phyloP scores from a whole-genome alignment of 2,329 filamentous ascomycete genomes.

The Raffaelea arxii region DNA sequence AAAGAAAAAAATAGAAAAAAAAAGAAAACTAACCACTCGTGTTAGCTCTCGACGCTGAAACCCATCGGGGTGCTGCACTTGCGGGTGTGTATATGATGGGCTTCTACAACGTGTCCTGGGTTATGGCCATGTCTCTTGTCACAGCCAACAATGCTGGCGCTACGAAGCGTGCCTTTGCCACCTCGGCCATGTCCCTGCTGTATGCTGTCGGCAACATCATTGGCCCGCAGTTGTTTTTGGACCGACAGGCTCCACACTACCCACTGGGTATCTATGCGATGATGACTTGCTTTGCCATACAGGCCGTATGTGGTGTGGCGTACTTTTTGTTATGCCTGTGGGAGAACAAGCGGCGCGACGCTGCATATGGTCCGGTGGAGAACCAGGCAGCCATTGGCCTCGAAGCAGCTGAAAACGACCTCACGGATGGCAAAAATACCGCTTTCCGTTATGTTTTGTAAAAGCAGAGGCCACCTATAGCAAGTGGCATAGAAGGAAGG shows the following conservation, averaged over 20 bases:
- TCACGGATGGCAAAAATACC: not conserved
- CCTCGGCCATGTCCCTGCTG: not conserved
- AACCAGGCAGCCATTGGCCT: not conserved
- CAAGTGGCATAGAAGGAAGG: no score
- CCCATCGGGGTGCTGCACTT: not conserved
- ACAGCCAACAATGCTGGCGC: conserved; percentile 1
- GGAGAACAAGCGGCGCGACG: not conserved
- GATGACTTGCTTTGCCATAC: not conserved
- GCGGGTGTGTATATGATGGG: not conserved
- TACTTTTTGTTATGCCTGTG: not conserved
- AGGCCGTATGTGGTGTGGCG: not conserved
- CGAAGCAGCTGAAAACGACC: not conserved
- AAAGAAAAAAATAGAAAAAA: not conserved
- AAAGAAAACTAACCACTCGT: not conserved
- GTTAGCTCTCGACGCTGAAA: not conserved
- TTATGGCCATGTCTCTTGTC: conserved; percentile 2
- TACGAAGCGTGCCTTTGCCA: not conserved
- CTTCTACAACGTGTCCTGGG: conserved; percentile 1
- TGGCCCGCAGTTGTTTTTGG: not conserved
- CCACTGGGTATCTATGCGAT: not conserved
- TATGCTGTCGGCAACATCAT: conserved; percentile 1
- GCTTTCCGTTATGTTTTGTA: not conserved
- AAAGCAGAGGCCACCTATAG: no score
- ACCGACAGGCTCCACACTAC: not conserved
- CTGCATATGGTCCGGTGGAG: not conserved